Evolutionary conservation across 2,329 filamentous ascomycete species (phyloP).

Genomic region (Tolypocladium amazonense): DNA sequence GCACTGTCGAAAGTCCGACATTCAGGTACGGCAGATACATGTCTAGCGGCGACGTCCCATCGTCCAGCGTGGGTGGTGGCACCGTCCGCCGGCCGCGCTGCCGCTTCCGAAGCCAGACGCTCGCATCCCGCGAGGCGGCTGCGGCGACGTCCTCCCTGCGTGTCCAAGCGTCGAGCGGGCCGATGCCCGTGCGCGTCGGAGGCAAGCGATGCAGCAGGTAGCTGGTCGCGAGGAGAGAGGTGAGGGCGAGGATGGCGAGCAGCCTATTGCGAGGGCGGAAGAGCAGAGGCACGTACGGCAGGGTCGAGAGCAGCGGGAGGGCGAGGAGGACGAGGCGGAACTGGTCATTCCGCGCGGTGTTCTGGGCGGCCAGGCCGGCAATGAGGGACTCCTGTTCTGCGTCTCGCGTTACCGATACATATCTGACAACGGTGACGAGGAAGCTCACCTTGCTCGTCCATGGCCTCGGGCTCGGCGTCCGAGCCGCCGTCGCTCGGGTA

Average conservation of each 20-base stretch:
- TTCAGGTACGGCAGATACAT: conserved; percentile 52
- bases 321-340: conserved; percentile 47
- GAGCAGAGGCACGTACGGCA: conserved; percentile 38
- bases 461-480: conserved; percentile 43
- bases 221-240: conserved; percentile 50
- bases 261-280: conserved; percentile 25
- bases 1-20: conserved; percentile 39
- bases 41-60: conserved; percentile 36
- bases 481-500: conserved; percentile 55
- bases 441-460: conserved; percentile 63
- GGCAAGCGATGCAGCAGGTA: conserved; percentile 50
- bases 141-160: conserved; percentile 12
- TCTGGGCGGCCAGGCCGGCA: conserved; percentile 38
- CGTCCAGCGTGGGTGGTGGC: conserved; percentile 4
- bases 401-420: not conserved
- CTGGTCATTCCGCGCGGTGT: conserved; percentile 45
- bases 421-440: not conserved
- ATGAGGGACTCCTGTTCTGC: conserved; percentile 58
- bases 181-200: conserved; percentile 42
- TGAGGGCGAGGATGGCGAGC: conserved; percentile 46
- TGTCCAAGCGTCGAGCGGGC: conserved; percentile 34
- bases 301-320: conserved; percentile 44
- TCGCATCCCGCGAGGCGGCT: conserved; percentile 2
- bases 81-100: conserved; percentile 6
- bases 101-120: conserved; percentile 1